Conservation (phyloP, 805 yeast genomes). For the Wickerhamomyces xylosicus region DNA sequence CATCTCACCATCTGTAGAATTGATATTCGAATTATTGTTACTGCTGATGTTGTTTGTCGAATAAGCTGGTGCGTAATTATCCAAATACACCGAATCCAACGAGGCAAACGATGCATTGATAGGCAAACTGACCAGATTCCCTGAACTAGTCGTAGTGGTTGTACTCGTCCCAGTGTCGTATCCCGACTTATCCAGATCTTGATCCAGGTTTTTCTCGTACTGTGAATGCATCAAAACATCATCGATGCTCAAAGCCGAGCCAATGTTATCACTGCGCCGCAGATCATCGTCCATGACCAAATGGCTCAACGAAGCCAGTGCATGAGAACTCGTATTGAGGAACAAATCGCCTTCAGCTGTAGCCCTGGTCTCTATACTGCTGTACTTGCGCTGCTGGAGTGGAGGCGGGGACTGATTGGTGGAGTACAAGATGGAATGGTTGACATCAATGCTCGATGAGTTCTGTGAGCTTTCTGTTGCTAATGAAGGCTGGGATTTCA, state of each 20-base stretch:
- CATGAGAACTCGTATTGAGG: slow-evolving; percentile 14
- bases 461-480: too few relatives aligned
- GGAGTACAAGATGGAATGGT: neutral
- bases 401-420: neutral
- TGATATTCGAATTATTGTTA: neutral
- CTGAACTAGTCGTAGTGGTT: slow-evolving; percentile 12
- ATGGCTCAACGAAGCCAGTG: slow-evolving; percentile 16
- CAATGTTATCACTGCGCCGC: slow-evolving; percentile 1
- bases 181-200: neutral
- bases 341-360: slow-evolving; percentile 24
- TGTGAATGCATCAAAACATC: too few relatives aligned
- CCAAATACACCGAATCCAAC: slow-evolving; percentile 58
- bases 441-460: slow-evolving; percentile 1
- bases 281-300: slow-evolving; percentile 15
- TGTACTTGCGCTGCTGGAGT: neutral
- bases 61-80: slow-evolving; percentile 27
- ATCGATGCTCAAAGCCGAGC: too few relatives aligned
- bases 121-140: slow-evolving; percentile 59
- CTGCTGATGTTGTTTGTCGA: neutral
- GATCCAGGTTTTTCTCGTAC: too few relatives aligned
- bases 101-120: slow-evolving; percentile 72
- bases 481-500: neutral
- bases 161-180: neutral
- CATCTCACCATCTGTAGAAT: too few relatives aligned
- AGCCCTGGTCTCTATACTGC: slow-evolving; percentile 8